Evolutionary conservation across 441 rosid genomes (phyloP).

Genomic region (Erodium moschatum): DNA sequence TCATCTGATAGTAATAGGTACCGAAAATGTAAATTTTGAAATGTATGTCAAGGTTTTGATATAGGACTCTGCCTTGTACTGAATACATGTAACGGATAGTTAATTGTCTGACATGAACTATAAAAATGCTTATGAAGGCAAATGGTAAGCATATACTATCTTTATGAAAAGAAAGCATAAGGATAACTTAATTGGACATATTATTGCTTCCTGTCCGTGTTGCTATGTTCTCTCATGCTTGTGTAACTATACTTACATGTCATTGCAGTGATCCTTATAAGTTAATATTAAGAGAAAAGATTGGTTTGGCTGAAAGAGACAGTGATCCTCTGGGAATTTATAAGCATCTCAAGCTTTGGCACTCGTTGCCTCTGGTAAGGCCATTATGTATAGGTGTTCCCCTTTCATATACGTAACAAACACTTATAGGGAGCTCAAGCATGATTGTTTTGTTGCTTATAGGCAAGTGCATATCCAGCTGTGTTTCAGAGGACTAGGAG

Average conservation of each 20-base stretch:
- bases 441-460: neutral
- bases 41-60: too few relatives aligned
- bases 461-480: constrained; percentile 5
- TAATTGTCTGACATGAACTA: neutral
- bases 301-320: neutral
- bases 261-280: constrained; percentile 8
- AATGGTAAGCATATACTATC: too few relatives aligned
- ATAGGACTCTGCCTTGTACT: neutral
- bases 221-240: too few relatives aligned
- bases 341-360: constrained; percentile 1
- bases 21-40: neutral
- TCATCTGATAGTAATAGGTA: neutral
- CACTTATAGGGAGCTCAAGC: too few relatives aligned
- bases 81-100: neutral
- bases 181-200: too few relatives aligned
- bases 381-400: neutral
- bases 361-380: constrained; percentile 7
- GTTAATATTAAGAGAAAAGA: neutral
- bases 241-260: neutral
- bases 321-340: neutral
- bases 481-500: neutral
- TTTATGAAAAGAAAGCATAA: too few relatives aligned
- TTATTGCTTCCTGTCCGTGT: too few relatives aligned
- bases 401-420: too few relatives aligned
- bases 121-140: neutral